Percentiles rank a stretch among this genome's conserved stretches.
Conservation (phyloP, 1,284 basidiomycete species). For the Vanrija sp. region DNA sequence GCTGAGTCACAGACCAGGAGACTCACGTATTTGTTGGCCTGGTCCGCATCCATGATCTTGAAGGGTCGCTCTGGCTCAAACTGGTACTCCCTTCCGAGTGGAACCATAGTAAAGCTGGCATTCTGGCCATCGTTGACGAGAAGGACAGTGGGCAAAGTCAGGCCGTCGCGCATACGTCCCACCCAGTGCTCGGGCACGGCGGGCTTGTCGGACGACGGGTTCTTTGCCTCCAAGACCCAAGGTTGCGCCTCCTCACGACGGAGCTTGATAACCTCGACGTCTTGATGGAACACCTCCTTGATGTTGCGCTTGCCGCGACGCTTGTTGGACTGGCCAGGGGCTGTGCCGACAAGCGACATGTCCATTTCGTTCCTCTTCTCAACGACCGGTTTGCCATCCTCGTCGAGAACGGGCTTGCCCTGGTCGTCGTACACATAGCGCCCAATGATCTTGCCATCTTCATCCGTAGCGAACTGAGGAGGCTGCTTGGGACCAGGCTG, state of each 20-base stretch:
- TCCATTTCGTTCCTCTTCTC: conserved; percentile 36
- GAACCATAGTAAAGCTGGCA: conserved; percentile 37
- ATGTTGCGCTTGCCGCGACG: conserved; percentile 24
- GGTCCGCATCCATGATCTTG: conserved; percentile 40
- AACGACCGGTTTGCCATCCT: conserved; percentile 33
- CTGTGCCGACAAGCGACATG: conserved; percentile 34
- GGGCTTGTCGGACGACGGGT: conserved; percentile 15
- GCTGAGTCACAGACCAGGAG: not conserved
- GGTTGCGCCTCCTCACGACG: conserved; percentile 42
- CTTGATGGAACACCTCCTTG: conserved; percentile 42
- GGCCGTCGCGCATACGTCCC: conserved; percentile 34
- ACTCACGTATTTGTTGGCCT: conserved; percentile 41
- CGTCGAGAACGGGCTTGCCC: conserved; percentile 37
- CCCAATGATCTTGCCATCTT: conserved; percentile 35
- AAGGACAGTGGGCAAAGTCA: conserved; percentile 32
- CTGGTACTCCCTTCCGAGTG: conserved; percentile 38
- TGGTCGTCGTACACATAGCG: conserved; percentile 37
- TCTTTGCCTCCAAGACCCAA: conserved; percentile 40
- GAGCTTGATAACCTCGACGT: conserved; percentile 38
- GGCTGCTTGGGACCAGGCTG: conserved; percentile 29
- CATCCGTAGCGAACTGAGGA: conserved; percentile 32
- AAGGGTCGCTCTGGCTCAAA: conserved; percentile 44
- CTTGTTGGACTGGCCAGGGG: conserved; percentile 18
- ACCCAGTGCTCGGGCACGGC: conserved; percentile 41
- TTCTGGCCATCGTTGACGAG: conserved; percentile 36